These are phyloP conservation scores for Geotrichum citri-aurantii DNA, from an alignment of 1,139 yeast genomes.

Conservation along the genomic window DNA sequence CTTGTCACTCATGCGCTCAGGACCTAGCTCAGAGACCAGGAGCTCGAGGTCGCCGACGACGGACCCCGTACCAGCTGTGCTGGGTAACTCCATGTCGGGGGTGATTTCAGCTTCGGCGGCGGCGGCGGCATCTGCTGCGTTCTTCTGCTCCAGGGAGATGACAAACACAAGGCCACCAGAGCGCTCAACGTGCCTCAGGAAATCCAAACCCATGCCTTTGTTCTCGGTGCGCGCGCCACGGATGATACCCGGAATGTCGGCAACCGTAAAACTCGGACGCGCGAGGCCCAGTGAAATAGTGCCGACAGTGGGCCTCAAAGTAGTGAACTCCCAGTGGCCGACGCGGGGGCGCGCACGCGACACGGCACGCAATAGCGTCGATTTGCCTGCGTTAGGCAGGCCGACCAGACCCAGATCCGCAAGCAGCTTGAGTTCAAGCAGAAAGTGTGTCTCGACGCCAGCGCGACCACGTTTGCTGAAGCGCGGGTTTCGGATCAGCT, in stretches of 20 bases:
- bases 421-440: slow-evolving; percentile 76
- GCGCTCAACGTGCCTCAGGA: slow-evolving; percentile 85
- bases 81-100: not conserved
- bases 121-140: slow-evolving; percentile 40
- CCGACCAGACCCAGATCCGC: slow-evolving; percentile 96
- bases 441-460: slow-evolving; percentile 59
- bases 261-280: slow-evolving; percentile 74
- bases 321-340: slow-evolving; percentile 97
- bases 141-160: slow-evolving; percentile 56
- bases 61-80: not conserved
- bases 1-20: slow-evolving; percentile 51
- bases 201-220: slow-evolving; percentile 90
- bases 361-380: slow-evolving; percentile 80
- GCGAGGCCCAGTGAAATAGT: slow-evolving; percentile 67
- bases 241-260: slow-evolving; percentile 95
- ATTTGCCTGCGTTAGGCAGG: slow-evolving; percentile 93
- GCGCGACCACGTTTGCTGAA: slow-evolving; percentile 76
- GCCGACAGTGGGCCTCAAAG: slow-evolving; percentile 87
- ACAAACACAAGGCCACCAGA: slow-evolving; percentile 88
- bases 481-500: slow-evolving; percentile 79
- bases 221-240: slow-evolving; percentile 71
- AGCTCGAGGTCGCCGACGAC: slow-evolving; percentile 50
- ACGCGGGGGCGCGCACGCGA: slow-evolving; percentile 85
- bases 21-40: slow-evolving; percentile 66
- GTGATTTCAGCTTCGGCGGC: not conserved